Conservation (phyloP, 2,329 filamentous ascomycete species). For the Nemania sp. region DNA sequence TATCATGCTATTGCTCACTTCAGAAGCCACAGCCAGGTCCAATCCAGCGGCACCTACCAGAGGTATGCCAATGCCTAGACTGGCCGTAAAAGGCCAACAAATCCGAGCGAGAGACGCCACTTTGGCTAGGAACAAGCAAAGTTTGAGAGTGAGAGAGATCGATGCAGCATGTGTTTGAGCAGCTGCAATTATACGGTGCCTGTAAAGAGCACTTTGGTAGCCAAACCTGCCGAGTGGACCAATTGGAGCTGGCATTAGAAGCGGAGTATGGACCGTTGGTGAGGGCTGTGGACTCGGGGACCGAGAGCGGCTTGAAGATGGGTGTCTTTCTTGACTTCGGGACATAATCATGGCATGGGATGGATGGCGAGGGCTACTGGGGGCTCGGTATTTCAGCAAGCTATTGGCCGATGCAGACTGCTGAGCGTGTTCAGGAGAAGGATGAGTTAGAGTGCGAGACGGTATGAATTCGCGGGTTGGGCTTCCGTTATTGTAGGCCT, state of each 20-base stretch:
- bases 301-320: constrained; percentile 38
- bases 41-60: constrained; percentile 70
- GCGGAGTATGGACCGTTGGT: constrained; percentile 38
- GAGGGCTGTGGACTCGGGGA: constrained; percentile 26
- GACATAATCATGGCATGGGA: constrained; percentile 46
- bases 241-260: constrained; percentile 56
- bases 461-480: constrained; percentile 30
- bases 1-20: constrained; percentile 18
- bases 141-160: constrained; percentile 50
- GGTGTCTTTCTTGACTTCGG: constrained; percentile 46
- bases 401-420: constrained; percentile 36
- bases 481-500: constrained; percentile 22
- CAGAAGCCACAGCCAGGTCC: constrained; percentile 56
- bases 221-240: constrained; percentile 30
- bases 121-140: constrained; percentile 70
- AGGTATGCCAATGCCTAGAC: constrained; percentile 65
- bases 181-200: constrained; percentile 43
- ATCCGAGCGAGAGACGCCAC: constrained; percentile 64
- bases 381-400: constrained; percentile 39
- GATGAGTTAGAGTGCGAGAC: constrained; percentile 36
- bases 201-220: constrained; percentile 41
- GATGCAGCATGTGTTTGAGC: constrained; percentile 37
- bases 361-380: constrained; percentile 37
- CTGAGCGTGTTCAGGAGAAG: constrained; percentile 33
- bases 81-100: constrained; percentile 74